Evolutionary conservation across 164 flowering plant species (phyloP).

Genomic region (Dillenia suffruticosa): DNA sequence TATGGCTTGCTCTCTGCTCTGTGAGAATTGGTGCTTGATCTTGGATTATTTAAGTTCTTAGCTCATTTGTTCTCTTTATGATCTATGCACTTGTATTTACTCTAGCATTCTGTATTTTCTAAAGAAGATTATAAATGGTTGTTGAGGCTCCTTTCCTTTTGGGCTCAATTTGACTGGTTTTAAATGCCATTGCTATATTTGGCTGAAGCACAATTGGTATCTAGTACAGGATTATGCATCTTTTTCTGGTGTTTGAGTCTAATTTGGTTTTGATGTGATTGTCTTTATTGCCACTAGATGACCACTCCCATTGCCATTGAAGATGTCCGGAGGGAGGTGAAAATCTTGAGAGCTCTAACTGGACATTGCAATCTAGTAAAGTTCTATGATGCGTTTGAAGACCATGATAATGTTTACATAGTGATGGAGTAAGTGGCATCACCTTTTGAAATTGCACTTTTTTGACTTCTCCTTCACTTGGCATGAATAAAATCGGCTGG

Average conservation of each 20-base stretch:
- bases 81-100: no score
- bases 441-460: background rate
- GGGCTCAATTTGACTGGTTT: no score
- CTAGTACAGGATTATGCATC: no score
- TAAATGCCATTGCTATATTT: no score
- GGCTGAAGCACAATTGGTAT: no score
- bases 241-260: background rate
- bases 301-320: slow-evolving; percentile 75
- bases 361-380: slow-evolving; percentile 56
- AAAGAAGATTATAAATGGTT: no score
- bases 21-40: no score
- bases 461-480: background rate
- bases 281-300: slow-evolving; percentile 37
- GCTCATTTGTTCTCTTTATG: no score
- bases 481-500: background rate
- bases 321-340: slow-evolving; percentile 82
- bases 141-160: no score
- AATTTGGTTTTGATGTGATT: slow-evolving; percentile 2
- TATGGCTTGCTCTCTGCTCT: no score
- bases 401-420: slow-evolving; percentile 60
- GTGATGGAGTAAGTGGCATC: slow-evolving; percentile 69
- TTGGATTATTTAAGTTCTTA: no score
- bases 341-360: slow-evolving; percentile 61
- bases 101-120: no score
- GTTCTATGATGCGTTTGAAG: slow-evolving; percentile 68